Conservation (phyloP, 129 eudicot genomes). For the Pseudognaphalium luteoalbum region DNA sequence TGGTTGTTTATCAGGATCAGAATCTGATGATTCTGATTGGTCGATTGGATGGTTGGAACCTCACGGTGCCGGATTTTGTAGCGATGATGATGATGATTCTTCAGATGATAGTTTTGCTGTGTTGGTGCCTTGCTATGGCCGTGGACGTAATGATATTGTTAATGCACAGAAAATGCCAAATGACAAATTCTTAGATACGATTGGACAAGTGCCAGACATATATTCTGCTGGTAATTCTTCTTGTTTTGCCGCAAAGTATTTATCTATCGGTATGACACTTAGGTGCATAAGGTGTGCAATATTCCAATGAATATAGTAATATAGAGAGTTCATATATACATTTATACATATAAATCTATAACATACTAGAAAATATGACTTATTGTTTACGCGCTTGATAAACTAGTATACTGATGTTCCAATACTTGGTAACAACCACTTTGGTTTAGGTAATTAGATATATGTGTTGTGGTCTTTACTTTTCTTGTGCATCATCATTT, state of each 20-base stretch:
- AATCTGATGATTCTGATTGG: slow-evolving; percentile 92
- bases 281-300: slow-evolving; percentile 18
- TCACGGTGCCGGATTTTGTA: slow-evolving; percentile 75
- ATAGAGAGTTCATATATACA: not conserved
- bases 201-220: slow-evolving; percentile 41
- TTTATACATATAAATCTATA: not conserved
- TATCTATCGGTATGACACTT: slow-evolving; percentile 4
- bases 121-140: slow-evolving; percentile 79
- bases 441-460: too few relatives aligned
- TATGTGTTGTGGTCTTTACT: too few relatives aligned
- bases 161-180: slow-evolving; percentile 30
- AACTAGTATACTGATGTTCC: too few relatives aligned
- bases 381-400: not conserved
- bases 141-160: slow-evolving; percentile 36
- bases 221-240: slow-evolving; percentile 53
- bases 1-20: slow-evolving; percentile 79
- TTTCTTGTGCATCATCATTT: too few relatives aligned
- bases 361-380: not conserved
- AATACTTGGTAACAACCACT: too few relatives aligned
- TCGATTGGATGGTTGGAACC: slow-evolving; percentile 94
- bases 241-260: slow-evolving; percentile 6
- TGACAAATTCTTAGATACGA: slow-evolving; percentile 35
- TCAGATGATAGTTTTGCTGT: slow-evolving; percentile 74
- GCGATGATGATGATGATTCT: slow-evolving; percentile 61
- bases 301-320: not conserved